A percentile compares a stretch with the other conserved stretches of the same genome.
These are phyloP conservation scores for Bocquillonia castaneifolia DNA, from an alignment of 441 rosid genomes.

Conservation along the genomic window DNA sequence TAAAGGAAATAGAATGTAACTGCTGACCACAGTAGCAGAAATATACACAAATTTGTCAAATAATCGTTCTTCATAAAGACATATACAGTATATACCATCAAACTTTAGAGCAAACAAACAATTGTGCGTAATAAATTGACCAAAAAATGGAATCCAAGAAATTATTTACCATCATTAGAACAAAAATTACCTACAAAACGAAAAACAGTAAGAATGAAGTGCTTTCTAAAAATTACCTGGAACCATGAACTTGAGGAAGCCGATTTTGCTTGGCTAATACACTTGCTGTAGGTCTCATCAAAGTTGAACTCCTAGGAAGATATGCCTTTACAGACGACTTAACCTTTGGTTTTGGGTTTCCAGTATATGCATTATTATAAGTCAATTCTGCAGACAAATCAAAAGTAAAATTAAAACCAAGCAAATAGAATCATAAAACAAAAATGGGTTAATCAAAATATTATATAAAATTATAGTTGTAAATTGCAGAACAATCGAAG, in stretches of 20 bases:
- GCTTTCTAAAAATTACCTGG: slow-evolving; percentile 46
- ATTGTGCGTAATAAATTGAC: neutral
- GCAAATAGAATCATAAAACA: neutral
- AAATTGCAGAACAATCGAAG: neutral
- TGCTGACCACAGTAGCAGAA: too few relatives aligned
- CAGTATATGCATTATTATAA: slow-evolving; percentile 29
- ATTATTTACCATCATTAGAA: neutral
- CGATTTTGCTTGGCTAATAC: slow-evolving; percentile 77
- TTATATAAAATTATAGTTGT: neutral
- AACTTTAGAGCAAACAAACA: neutral
- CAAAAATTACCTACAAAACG: neutral
- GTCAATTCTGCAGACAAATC: slow-evolving; percentile 37
- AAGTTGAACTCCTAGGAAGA: slow-evolving; percentile 68
- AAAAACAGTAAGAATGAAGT: neutral
- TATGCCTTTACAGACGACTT: slow-evolving; percentile 34
- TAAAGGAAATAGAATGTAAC: neutral
- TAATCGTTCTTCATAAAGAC: neutral
- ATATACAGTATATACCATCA: neutral
- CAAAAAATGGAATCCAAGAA: neutral
- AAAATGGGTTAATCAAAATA: neutral
- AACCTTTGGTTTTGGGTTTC: slow-evolving; percentile 36
- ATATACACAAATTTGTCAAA: too few relatives aligned
- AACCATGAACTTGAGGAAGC: slow-evolving; percentile 29
- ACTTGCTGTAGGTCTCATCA: slow-evolving; percentile 95
- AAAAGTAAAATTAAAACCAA: neutral